phyloP scores from a whole-genome alignment of 169 alveolate species.

The Eimeria sp. region DNA sequence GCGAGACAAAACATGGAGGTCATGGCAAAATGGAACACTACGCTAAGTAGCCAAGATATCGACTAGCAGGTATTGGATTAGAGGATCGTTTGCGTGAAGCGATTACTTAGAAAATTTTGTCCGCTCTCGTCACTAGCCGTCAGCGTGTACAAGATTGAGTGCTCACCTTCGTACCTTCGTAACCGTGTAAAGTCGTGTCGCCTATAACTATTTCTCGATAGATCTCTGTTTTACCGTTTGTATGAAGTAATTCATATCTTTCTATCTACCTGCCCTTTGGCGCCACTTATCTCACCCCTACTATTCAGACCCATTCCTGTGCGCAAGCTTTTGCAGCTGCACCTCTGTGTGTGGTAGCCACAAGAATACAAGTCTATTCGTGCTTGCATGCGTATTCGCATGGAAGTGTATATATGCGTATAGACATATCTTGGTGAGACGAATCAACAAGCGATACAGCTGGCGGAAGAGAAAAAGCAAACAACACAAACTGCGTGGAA shows the following conservation, averaged over 20 bases:
- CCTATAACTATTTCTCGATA: too few relatives aligned
- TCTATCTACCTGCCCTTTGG: neutral
- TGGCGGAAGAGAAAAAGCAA: neutral
- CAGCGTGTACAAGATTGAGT: neutral
- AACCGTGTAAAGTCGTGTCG: neutral
- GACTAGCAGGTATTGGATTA: neutral
- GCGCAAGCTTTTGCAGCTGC: neutral
- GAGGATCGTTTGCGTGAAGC: neutral
- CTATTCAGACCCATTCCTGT: neutral
- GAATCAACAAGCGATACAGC: neutral
- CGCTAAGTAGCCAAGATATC: neutral
- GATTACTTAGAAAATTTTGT: neutral
- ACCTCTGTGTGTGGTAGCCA: neutral
- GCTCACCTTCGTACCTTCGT: neutral
- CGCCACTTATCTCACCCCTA: neutral
- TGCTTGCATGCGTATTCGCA: too few relatives aligned
- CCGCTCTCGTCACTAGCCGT: neutral
- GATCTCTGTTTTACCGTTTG: neutral
- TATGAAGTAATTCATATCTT: neutral
- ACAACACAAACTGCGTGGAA: neutral
- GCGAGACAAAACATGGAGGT: neutral
- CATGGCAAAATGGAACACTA: neutral
- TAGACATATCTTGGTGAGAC: too few relatives aligned
- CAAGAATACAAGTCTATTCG: neutral
- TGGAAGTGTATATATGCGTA: too few relatives aligned